Conservation (phyloP, 495 filamentous ascomycete genomes). For the Geoglossum glabrum region DNA sequence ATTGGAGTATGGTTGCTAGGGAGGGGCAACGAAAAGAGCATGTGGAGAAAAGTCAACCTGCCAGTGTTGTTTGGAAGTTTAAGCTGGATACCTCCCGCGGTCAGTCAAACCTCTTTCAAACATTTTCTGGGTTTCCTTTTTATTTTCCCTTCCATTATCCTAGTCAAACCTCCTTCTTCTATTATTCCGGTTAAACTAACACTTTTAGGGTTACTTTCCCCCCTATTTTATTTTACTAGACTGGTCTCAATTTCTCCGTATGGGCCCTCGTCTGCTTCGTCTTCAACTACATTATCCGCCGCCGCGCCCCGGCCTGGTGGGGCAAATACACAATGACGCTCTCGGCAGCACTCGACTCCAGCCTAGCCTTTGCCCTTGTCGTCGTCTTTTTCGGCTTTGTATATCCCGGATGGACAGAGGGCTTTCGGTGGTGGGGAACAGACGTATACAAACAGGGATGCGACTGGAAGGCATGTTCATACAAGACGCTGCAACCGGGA, state of each 20-base stretch:
- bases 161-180: no score
- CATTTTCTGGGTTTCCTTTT: conserved; percentile 5
- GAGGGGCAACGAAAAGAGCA: conserved; percentile 20
- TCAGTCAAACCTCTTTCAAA: conserved; percentile 4
- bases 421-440: conserved; percentile 58
- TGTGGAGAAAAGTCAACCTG: conserved; percentile 46
- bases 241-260: conserved; percentile 63
- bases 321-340: conserved; percentile 79
- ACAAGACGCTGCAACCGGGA: conserved; percentile 28
- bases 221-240: conserved; percentile 20
- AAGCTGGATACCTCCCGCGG: conserved; percentile 64
- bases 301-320: conserved; percentile 53
- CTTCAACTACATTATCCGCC: conserved; percentile 58
- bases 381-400: conserved; percentile 68
- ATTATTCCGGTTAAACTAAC: no score
- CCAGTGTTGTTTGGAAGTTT: conserved; percentile 55
- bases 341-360: conserved; percentile 63
- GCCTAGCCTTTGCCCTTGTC: conserved; percentile 56
- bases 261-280: conserved; percentile 67
- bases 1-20: conserved; percentile 44
- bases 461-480: conserved; percentile 46
- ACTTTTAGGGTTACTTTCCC: no score
- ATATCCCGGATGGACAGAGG: conserved; percentile 45
- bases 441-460: conserved; percentile 43
- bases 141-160: no score